Evolutionary conservation across 306 rosid genomes (phyloP).

Genomic region (Cucumis sativus): Cucumber_9930_V3 NC_026659.2:9000501-9001000

Average conservation of each 20-base stretch:
- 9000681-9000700: background rate
- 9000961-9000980: background rate
- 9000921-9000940: background rate
- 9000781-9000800: background rate
- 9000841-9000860: background rate
- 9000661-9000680: no score
- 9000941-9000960: background rate
- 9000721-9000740: background rate
- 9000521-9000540: no score
- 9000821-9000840: background rate
- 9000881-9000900: background rate
- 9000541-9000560: no score
- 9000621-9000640: no score
- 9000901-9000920: background rate
- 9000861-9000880: background rate
- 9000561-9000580: no score
- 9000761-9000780: background rate
- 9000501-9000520: no score
- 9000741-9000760: background rate
- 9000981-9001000: background rate
- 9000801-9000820: background rate
- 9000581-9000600: no score
- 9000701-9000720: background rate
- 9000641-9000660: no score
- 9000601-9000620: no score